phyloP scores from a whole-genome alignment of 495 filamentous ascomycete genomes.

The Chaetomium tenue region DNA sequence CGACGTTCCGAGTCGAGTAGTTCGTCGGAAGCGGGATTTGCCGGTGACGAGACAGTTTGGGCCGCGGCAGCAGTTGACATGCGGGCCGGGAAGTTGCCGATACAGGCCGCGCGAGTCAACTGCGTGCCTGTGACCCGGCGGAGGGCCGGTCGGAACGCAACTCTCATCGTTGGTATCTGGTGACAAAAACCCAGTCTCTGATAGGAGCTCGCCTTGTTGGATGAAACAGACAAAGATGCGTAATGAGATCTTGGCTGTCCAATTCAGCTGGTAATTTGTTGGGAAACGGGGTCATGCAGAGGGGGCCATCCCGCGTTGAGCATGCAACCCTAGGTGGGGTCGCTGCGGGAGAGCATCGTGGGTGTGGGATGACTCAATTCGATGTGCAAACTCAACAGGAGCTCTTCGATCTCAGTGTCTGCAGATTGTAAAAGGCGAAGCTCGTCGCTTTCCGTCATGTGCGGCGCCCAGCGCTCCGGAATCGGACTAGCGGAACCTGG shows the following conservation, averaged over 20 bases:
- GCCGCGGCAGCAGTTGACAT: slow-evolving; percentile 14
- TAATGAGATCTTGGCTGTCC: background rate
- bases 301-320: slow-evolving; percentile 10
- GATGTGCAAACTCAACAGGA: background rate
- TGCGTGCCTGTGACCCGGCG: background rate
- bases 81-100: slow-evolving; percentile 1
- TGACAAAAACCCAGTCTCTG: background rate
- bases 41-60: background rate
- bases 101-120: background rate
- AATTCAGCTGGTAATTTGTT: slow-evolving; percentile 16
- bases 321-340: slow-evolving; percentile 19
- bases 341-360: background rate
- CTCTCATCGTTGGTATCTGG: slow-evolving; percentile 8
- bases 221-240: background rate
- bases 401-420: too few species aligned
- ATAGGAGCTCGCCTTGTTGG: slow-evolving; percentile 1
- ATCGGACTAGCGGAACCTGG: too few species aligned
- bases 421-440: too few species aligned
- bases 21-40: background rate
- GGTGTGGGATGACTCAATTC: slow-evolving; percentile 14
- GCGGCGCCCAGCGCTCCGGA: too few species aligned
- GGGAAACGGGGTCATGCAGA: slow-evolving; percentile 1
- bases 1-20: slow-evolving; percentile 7
- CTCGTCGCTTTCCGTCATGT: too few species aligned
- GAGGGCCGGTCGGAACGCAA: background rate